These are phyloP conservation scores for Monascus ruber DNA, from an alignment of 2,329 filamentous ascomycete genomes.

Conservation along the genomic window DNA sequence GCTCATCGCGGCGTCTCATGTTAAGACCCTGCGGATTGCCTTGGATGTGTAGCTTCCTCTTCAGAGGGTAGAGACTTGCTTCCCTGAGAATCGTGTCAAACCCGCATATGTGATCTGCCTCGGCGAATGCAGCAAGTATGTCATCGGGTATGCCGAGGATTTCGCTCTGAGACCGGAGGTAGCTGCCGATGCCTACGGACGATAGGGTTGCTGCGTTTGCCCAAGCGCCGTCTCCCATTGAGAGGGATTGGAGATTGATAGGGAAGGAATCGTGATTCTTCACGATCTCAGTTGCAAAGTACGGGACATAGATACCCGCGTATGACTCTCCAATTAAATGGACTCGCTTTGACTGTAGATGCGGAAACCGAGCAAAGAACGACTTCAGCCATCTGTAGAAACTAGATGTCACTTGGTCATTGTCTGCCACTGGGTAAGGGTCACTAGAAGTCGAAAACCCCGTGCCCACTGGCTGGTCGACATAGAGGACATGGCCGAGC, in stretches of 20 bases:
- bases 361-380: constrained; percentile 20
- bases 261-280: constrained; percentile 14
- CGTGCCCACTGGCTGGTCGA: constrained; percentile 27
- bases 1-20: constrained; percentile 8
- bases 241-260: constrained; percentile 23
- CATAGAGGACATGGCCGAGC: constrained; percentile 23
- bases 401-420: constrained; percentile 17
- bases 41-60: constrained; percentile 18
- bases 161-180: constrained; percentile 14
- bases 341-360: constrained; percentile 19
- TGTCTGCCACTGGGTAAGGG: constrained; percentile 16
- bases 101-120: constrained; percentile 21
- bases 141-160: constrained; percentile 16
- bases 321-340: constrained; percentile 30
- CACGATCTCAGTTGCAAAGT: constrained; percentile 22
- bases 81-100: constrained; percentile 19
- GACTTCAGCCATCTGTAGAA: constrained; percentile 20
- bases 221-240: constrained; percentile 25
- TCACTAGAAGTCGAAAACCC: constrained; percentile 22
- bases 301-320: constrained; percentile 27
- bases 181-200: constrained; percentile 16
- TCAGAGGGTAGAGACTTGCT: constrained; percentile 18
- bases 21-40: constrained; percentile 21
- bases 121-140: constrained; percentile 16
- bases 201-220: constrained; percentile 26